A percentile compares a stretch with the other conserved stretches of the same genome.
These are phyloP conservation scores for Speleostelium caveatum DNA, from an alignment of 78 protist genomes.

Conservation along the genomic window DNA sequence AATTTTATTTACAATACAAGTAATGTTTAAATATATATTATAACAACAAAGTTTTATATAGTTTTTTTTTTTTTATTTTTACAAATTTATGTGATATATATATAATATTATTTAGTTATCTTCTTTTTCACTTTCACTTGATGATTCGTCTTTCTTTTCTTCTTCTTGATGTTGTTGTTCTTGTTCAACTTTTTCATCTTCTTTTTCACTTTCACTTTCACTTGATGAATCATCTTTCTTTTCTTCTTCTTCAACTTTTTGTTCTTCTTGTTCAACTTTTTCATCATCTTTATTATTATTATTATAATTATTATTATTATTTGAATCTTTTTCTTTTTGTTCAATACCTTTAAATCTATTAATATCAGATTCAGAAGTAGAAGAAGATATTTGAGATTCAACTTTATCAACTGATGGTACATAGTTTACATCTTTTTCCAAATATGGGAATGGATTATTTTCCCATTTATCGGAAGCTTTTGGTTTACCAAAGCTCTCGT, in stretches of 20 bases:
- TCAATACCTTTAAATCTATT: conserved; percentile 34
- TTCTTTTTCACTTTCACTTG: neutral
- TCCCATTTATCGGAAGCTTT: conserved; percentile 58
- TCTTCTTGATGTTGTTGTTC: neutral
- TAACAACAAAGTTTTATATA: neutral
- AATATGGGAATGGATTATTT: conserved; percentile 75
- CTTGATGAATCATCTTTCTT: neutral
- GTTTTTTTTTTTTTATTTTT: no score
- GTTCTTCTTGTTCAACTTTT: neutral
- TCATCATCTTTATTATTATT: conserved; percentile 8
- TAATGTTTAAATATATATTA: no score
- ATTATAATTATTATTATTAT: neutral
- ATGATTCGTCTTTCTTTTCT: neutral
- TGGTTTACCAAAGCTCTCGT: conserved; percentile 68
- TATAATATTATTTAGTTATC: neutral
- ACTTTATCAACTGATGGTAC: conserved; percentile 56
- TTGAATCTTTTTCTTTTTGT: conserved; percentile 2
- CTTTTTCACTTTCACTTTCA: neutral
- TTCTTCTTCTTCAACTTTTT: neutral
- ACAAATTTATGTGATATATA: no score
- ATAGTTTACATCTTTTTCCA: conserved; percentile 51
- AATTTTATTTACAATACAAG: neutral
- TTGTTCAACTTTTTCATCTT: neutral
- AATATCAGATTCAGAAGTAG: conserved; percentile 9
- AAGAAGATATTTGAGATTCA: neutral